Base-by-base conservation (phyloP, 345 rosid genomes). In the Hibiscus syriacus region DNA sequence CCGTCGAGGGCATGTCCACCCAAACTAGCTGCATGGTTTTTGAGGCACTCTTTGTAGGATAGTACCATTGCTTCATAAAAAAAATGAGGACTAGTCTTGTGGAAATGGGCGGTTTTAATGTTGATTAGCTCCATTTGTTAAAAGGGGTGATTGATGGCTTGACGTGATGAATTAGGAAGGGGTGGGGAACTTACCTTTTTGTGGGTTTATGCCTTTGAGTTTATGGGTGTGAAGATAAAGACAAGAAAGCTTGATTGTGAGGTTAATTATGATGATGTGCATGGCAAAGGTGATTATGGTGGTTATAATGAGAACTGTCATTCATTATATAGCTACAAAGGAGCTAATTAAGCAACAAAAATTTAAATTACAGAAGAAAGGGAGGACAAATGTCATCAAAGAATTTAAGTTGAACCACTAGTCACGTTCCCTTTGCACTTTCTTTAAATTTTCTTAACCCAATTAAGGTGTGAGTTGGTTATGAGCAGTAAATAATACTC, bases 1-100 rank as follows among this genome's bases (percentile, higher is more conserved):
- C 97, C 97, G 69, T 91, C 96, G 0, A 88, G 73, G 36, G 96
- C 92, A 5, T 85, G 87, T 2, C 92, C 90, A 10, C 97, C 97
- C 32, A 88, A 71, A 49, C 60, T 70, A 0, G 90, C 95, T 13
- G 96, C 97, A 73, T 88, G 96, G 79, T 91, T 91, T 66, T 85
- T 87, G 64, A 87, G 77, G 77, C 97, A 91, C 76, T 87, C 96
- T 64, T 79, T 83, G 85, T 88, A 91, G n/a, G 81, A 80, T 46
- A 83, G 83, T 75, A 78, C 83, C 80, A 77, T 55, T 36, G 5
- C 38, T 34, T 49, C 30, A 14, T n/a, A n/a, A 67, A 14, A 67
- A 7, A 46, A 63, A 22, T 12, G 32, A 22, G 50, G 72, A 73
- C 69, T 68, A 55, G 10, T 55, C 11, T 61, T 68, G 64, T 22